These are phyloP conservation scores for Tetradesmus lagerheimii DNA, from an alignment of 139 green algal species.

Conservation along the genomic window DNA sequence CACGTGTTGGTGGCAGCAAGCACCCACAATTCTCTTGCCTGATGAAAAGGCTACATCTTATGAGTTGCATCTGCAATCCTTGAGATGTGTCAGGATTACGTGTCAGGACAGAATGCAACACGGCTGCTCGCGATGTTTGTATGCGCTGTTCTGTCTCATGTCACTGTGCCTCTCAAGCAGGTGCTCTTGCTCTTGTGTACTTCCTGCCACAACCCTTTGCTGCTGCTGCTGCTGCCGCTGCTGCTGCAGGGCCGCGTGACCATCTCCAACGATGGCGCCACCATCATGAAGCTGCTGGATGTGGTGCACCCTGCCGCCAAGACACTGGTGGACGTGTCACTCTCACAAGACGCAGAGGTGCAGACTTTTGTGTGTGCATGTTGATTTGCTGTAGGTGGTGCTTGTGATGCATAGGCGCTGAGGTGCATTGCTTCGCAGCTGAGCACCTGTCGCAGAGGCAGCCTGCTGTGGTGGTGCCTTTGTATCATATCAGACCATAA, in stretches of 20 bases:
- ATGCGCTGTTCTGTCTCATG: too few species aligned
- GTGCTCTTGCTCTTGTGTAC: too few species aligned
- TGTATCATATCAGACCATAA: background rate
- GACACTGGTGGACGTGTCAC: constrained; percentile 95
- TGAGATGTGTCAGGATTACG: too few species aligned
- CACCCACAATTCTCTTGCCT: too few species aligned
- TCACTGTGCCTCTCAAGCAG: background rate
- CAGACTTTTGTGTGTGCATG: background rate
- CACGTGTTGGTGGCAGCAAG: too few species aligned
- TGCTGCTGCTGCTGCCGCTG: background rate
- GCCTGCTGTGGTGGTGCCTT: too few species aligned
- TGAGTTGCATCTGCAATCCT: too few species aligned
- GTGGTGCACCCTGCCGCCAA: constrained; percentile 99
- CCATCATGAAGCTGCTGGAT: constrained; percentile 99
- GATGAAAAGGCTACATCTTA: too few species aligned
- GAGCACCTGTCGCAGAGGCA: too few species aligned
- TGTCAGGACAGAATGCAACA: too few species aligned
- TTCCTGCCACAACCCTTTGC: background rate
- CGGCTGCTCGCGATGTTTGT: too few species aligned
- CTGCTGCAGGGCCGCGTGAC: constrained; percentile 84
- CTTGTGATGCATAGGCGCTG: background rate
- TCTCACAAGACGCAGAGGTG: constrained; percentile 96
- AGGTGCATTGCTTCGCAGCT: background rate
- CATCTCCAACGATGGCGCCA: constrained; percentile 98
- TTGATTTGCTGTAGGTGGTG: background rate